phyloP scores from a whole-genome alignment of 805 yeast genomes.

The Yarrowia sp. region DNA sequence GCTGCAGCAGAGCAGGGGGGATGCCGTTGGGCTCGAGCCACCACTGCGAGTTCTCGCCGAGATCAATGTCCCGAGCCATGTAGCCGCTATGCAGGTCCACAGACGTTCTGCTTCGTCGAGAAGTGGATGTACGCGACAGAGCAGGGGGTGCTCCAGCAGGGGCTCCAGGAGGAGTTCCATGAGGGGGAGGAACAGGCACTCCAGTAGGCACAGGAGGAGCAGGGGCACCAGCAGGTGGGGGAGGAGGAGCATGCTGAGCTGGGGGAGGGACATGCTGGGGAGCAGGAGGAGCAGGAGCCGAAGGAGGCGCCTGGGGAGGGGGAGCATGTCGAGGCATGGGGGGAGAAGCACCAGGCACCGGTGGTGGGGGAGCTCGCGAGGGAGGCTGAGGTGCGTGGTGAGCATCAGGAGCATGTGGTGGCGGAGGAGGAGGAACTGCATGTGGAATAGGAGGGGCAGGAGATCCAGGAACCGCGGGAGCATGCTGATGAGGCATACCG shows the following conservation, averaged over 20 bases:
- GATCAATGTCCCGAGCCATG: slow-evolving; percentile 49
- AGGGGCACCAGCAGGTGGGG: slow-evolving; percentile 42
- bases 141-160: slow-evolving; percentile 37
- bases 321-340: slow-evolving; percentile 30
- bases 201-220: slow-evolving; percentile 41
- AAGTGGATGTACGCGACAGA: slow-evolving; percentile 18
- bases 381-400: slow-evolving; percentile 39
- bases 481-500: slow-evolving; percentile 39
- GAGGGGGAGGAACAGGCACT: slow-evolving; percentile 43
- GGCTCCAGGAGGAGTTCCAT: slow-evolving; percentile 47
- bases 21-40: slow-evolving; percentile 64
- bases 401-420: slow-evolving; percentile 43
- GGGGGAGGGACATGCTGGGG: slow-evolving; percentile 44
- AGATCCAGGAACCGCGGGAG: slow-evolving; percentile 40
- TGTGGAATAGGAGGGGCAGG: slow-evolving; percentile 32
- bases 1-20: slow-evolving; percentile 58
- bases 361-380: slow-evolving; percentile 41
- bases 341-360: slow-evolving; percentile 19
- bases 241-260: slow-evolving; percentile 42
- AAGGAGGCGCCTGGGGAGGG: slow-evolving; percentile 14
- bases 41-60: slow-evolving; percentile 61
- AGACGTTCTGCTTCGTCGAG: slow-evolving; percentile 27
- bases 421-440: slow-evolving; percentile 44
- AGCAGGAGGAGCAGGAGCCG: slow-evolving; percentile 41
- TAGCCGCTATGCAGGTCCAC: slow-evolving; percentile 21